phyloP scores from a whole-genome alignment of 768 basidiomycete genomes.

The Lactarius akahatsu region DNA sequence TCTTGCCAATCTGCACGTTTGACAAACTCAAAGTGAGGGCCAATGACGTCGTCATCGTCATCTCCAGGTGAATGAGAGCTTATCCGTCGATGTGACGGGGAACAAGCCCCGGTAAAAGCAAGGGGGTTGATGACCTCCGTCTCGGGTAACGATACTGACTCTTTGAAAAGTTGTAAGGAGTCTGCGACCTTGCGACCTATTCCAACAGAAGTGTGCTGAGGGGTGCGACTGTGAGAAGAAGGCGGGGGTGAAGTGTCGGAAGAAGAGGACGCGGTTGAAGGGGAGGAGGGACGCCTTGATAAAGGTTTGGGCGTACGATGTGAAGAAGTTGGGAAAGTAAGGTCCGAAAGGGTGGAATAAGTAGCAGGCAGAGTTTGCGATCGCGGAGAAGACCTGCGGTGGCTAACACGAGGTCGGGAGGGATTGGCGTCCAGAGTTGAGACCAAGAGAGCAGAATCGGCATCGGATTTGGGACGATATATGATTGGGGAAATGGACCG shows the following conservation, averaged over 20 bases:
- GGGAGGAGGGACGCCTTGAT: slow-evolving; percentile 27
- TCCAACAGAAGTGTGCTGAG: slow-evolving; percentile 38
- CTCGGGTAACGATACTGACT: slow-evolving; percentile 49
- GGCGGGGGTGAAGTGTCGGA: slow-evolving; percentile 36
- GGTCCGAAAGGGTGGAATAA: slow-evolving; percentile 19
- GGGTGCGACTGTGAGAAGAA: slow-evolving; percentile 38
- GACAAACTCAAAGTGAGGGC: slow-evolving; percentile 76
- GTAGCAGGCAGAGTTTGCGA: slow-evolving; percentile 19
- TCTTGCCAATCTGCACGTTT: slow-evolving; percentile 86
- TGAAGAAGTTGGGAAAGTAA: slow-evolving; percentile 22
- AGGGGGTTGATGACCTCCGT: slow-evolving; percentile 38
- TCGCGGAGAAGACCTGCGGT: slow-evolving; percentile 22
- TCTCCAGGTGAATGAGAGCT: slow-evolving; percentile 34
- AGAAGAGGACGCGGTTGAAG: slow-evolving; percentile 38
- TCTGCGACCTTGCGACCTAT: slow-evolving; percentile 84
- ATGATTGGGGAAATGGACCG: slow-evolving; percentile 14
- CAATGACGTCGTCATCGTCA: slow-evolving; percentile 54
- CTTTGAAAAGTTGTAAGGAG: slow-evolving; percentile 78
- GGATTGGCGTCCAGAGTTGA: slow-evolving; percentile 17
- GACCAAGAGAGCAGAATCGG: slow-evolving; percentile 13
- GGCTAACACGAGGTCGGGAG: slow-evolving; percentile 21
- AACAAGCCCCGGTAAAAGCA: slow-evolving; percentile 33
- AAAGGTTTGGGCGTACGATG: slow-evolving; percentile 24
- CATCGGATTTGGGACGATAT: slow-evolving; percentile 21
- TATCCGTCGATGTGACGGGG: slow-evolving; percentile 36